Evolutionary conservation across 257 asterid genomes (phyloP), one percentile per base, ranked within the genome.

Genomic region (Ballota nigra): DNA sequence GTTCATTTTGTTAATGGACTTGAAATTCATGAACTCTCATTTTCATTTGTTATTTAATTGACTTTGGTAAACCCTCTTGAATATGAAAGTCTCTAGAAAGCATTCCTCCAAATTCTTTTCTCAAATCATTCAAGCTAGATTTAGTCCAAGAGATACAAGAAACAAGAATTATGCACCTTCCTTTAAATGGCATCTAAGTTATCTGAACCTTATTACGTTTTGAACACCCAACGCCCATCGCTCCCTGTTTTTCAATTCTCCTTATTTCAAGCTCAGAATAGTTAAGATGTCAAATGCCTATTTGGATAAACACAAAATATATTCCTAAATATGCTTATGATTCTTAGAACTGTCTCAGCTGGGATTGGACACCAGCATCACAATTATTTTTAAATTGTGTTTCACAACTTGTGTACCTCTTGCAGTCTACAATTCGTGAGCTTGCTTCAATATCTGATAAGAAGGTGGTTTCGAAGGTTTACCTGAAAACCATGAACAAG

Each of bases 361-460:
- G 49, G 49, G n/a, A 8, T 41, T 10, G 8, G 56, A 5, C 56
- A 16, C 29, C 51, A 22, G 59, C 8, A 2, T 23, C 40, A 12
- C 29, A 36, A 49, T 55, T 8, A 29, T 53, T 20, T 55, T 78
- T 72, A 18, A 15, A 58, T 29, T 38, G 58, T 58, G 47, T 63
- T 23, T 75, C 58, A 65, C 24, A 12, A 58, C 63, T 63, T 80
- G 26, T 10, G 43, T 75, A 11, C 24, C 69, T 78, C 62, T 63
- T 81, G 77, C 84, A 95, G 99, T 83, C 77, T 19, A 80, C 93
- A 72, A 92, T 92, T 66, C 82, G 90, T 26, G 96, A 84, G 71
- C 82, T 95, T 71, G 91, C 98, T 74, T 83, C 96, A 51, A 83
- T 95, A 75, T 80, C 92, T 15, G 95, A 89, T 67, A 89, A 85